phyloP scores from a whole-genome alignment of 257 asterid genomes.

The Scutellaria galericulata region DNA sequence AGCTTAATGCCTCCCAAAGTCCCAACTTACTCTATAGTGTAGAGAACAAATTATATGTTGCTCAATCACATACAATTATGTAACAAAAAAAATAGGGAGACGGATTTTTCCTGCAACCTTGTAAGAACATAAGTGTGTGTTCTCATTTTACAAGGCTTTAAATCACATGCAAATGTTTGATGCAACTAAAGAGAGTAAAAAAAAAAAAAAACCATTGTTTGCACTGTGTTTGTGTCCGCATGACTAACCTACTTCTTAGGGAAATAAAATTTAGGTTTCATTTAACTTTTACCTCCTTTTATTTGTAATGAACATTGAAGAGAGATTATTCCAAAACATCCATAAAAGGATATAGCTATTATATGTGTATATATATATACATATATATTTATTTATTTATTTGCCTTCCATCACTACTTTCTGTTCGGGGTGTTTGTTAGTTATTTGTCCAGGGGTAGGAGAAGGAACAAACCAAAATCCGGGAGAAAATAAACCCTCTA shows the following conservation, averaged over 20 bases:
- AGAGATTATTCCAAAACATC: conserved; percentile 13
- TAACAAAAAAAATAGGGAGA: not conserved
- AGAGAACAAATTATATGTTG: not conserved
- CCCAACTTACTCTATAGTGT: conserved; percentile 1
- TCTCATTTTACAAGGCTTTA: not conserved
- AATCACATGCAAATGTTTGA: no score
- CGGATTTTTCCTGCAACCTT: not conserved
- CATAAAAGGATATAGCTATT: not conserved
- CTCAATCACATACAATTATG: not conserved
- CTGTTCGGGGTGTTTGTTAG: not conserved
- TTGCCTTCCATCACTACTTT: not conserved
- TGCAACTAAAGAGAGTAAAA: not conserved
- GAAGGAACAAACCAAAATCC: conserved; percentile 73
- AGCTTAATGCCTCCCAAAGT: not conserved
- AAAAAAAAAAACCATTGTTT: conserved; percentile 17
- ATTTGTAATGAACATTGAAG: conserved; percentile 13
- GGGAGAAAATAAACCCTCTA: conserved; percentile 95
- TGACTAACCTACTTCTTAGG: conserved; percentile 15
- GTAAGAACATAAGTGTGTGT: not conserved
- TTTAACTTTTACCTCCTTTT: not conserved
- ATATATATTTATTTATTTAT: no score
- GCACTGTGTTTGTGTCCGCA: conserved; percentile 16
- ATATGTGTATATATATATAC: no score
- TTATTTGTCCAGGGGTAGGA: conserved; percentile 20
- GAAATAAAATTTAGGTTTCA: not conserved